Base-by-base conservation (phyloP, 2,329 filamentous ascomycete species). In the Venturia asperata region DNA sequence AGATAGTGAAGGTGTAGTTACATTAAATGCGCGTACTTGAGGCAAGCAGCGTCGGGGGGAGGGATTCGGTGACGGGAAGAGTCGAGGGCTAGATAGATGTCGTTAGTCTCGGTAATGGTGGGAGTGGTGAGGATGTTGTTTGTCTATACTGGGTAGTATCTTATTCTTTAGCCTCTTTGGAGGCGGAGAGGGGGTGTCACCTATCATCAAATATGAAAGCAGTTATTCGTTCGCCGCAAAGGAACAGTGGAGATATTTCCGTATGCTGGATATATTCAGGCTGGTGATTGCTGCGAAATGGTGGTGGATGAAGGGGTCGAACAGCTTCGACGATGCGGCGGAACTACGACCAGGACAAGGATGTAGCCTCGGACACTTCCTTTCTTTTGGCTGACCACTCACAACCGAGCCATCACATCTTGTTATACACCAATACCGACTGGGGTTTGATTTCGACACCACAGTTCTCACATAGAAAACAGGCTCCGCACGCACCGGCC, bases 1-100 rank as follows among this genome's bases (percentile, higher is more conserved):
- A 61, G 21, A 61, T 34, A 61, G 39, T 42, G 27, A 47, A 43
- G 43, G 60, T 62, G 60, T 62, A 47, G 43, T 43, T 42, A 62
- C 43, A 62, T 42, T 62, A 34, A 47, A 62, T 19, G 49, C 30
- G 27, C 27, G 52, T 52, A 24, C 30, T 37, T 11, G 30, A 37
- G 52, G 52, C 27, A 37, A 58, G 27, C 52, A 19, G 30, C 27
- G 52, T 21, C 27, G 30, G 19, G 52, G 27, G 52, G 9, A 19
- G 15, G 30, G 9, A 9, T 0, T 58, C 30, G 52, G 21, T 5
- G 30, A 17, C 17, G 49, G 30, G 49, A 37, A 17, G 49, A 6
- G 13, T 30, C 13, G 30, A 56, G 49, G 37, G 37, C 52, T 58
- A 19, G 52, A 58, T 39, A n/a, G 27, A 58, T 39, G 10, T 5